Evolutionary conservation across 768 basidiomycete genomes (phyloP).

Genomic region (Tulasnella calospora): DNA sequence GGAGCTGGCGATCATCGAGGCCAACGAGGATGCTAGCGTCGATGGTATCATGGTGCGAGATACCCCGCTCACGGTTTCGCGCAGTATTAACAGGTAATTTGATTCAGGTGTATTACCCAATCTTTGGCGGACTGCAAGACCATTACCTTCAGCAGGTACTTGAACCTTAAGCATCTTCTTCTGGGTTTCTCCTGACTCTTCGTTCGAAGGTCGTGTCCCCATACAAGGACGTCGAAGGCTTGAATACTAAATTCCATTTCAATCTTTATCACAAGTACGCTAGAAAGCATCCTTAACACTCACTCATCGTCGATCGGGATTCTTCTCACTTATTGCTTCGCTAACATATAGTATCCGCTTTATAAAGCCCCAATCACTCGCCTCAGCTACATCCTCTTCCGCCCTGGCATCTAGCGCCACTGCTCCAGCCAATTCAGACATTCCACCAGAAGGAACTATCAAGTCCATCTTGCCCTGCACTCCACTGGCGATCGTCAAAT

Average conservation of each 20-base stretch:
- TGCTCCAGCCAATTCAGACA: constrained; percentile 39
- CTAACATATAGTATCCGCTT: constrained; percentile 73
- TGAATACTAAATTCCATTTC: constrained; percentile 93
- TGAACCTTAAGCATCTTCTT: background rate
- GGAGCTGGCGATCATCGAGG: constrained; percentile 92
- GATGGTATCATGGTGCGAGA: constrained; percentile 89
- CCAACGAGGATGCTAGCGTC: constrained; percentile 78
- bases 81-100: background rate
- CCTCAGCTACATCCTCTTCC: constrained; percentile 32
- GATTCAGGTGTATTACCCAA: constrained; percentile 86
- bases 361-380: constrained; percentile 71
- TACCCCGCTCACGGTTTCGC: constrained; percentile 10
- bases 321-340: background rate
- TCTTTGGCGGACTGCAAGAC: constrained; percentile 83
- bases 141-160: constrained; percentile 91
- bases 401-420: background rate
- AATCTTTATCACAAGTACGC: constrained; percentile 91
- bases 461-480: constrained; percentile 98
- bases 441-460: constrained; percentile 76
- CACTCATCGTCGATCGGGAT: constrained; percentile 24
- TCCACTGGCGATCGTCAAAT: constrained; percentile 93
- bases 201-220: constrained; percentile 75
- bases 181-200: too few species aligned
- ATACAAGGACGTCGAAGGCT: constrained; percentile 94
- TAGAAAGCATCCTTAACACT: constrained; percentile 28